Evolutionary conservation across 345 rosid genomes (phyloP), one percentile per base, ranked within the genome.

Genomic region (Eutrema japonicum): DNA sequence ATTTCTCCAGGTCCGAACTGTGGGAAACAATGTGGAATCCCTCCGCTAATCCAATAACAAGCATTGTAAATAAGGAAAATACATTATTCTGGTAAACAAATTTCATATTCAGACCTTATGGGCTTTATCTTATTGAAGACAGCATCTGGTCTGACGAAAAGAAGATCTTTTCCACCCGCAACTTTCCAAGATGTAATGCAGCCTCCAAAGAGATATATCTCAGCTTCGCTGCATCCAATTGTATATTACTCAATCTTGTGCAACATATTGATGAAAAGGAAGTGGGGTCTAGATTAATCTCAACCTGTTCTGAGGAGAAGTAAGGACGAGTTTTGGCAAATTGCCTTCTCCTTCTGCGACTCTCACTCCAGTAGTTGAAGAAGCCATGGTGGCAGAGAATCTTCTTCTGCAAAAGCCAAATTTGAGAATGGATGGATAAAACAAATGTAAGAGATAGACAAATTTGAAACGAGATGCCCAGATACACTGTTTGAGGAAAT

Each of bases 11-110:
- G 97, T 80, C 98, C 97, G 82, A 91, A 94, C 86, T 94, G 98
- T 0, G 97, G 98, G 81, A 94, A 94, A 75, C 98, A 94, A 84
- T 94, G 97, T 27, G 98, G 98, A 78, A 91, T 68, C 40, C 98
- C 98, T 75, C 98, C 97, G 72, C 98, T 94, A 67, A 71, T 36
- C 82, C 62, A 76, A 60, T n/a, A 76, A 26, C 52, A 41, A 68
- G 11, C 48, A 66, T 10, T 10, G 42, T 12, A 30, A 27, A 3
- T 42, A 18, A 43, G 3, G 37, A 4, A 18, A 29, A 4, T 1
- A 40, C 18, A 47, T 45, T 0, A 37, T 4, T 22, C 10, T 58
- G 36, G 41, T 13, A 55, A 36, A 54, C 26, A 45, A 10, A 36
- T 14, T 4, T 18, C 0, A 22, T 12, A 30, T 6, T 46, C 9